These are phyloP conservation scores for Pichia membranifaciens DNA, from an alignment of 805 yeast species.

Conservation along the genomic window DNA sequence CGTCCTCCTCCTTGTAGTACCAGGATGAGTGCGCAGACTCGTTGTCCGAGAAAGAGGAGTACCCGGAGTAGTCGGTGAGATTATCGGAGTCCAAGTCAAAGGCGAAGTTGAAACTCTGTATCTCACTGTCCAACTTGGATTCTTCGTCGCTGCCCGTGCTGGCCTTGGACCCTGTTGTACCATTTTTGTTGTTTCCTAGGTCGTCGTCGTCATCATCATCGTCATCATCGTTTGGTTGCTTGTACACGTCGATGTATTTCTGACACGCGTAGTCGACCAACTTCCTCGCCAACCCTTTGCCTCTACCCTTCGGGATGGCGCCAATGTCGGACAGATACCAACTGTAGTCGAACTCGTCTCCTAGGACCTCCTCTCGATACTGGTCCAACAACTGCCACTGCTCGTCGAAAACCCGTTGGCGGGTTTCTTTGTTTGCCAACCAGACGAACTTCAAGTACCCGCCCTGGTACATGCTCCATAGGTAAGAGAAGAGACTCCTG, in stretches of 20 bases:
- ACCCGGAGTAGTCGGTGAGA: constrained; percentile 32
- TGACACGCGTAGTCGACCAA: constrained; percentile 46
- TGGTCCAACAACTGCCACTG: constrained; percentile 42
- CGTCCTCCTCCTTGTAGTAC: constrained; percentile 33
- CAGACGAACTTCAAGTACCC: constrained; percentile 32
- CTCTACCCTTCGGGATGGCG: constrained; percentile 51
- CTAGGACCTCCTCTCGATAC: constrained; percentile 39
- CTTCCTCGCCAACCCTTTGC: constrained; percentile 51
- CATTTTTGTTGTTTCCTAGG: neutral
- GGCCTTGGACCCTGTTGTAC: neutral
- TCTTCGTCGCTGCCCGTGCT: constrained; percentile 19
- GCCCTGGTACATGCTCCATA: constrained; percentile 31
- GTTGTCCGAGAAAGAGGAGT: constrained; percentile 28
- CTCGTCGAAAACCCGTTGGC: constrained; percentile 45
- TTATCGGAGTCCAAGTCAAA: constrained; percentile 31
- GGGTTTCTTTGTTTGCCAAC: constrained; percentile 37
- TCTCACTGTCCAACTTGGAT: constrained; percentile 29
- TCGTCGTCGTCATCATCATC: constrained; percentile 18
- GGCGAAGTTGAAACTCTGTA: constrained; percentile 29
- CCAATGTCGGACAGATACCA: constrained; percentile 61
- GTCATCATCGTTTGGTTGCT: constrained; percentile 15
- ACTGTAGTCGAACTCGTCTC: constrained; percentile 34
- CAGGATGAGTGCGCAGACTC: constrained; percentile 32
- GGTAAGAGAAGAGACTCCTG: constrained; percentile 28
- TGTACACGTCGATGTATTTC: constrained; percentile 35